Evolutionary conservation across 1,284 basidiomycete species (phyloP), one percentile per base, ranked within the genome.

Genomic region (Rhizoctonia solani): DNA sequence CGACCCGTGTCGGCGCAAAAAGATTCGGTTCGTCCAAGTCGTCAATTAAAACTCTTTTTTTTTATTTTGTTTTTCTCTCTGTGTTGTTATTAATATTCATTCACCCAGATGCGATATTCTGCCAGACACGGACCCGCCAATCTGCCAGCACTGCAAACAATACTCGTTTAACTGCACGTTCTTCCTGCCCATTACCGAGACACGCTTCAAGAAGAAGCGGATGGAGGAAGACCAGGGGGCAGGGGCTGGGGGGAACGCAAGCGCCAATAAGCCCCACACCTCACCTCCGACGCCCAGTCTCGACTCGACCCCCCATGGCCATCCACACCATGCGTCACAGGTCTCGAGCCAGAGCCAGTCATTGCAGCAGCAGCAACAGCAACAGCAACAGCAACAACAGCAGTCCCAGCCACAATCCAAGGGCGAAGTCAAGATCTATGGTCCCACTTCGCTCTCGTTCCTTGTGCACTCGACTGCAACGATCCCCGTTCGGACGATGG

Each of bases 111-210:
- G 91, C 77, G 91, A 94, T 74, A 81, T 92, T 70, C 80, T 93
- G 42, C 41, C 81, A 3, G 90, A 92, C 72, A 76, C 82, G 27
- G 90, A 93, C 5, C 89, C 91, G 0, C 86, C 88, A 13, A 73
- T 87, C 58, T 94, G 92, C 74, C 88, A 90, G 72, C 92, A 94
- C 75, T 93, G 92, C 81, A 89, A 91, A 73, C 90, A 94, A 76
- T 93, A 93, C 74, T 85, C 86, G 44, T 91, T 94, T 72, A 93
- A 95, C 72, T 98, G 94, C 77, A 96, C 94, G 13, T 98, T 95
- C 79, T 97, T 97, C 82, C 84, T 98, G 21, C 96, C 96, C 55
- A 98, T 99, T 74, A 94, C 95, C 19, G 96, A 98, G 77, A 99
- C 95, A 0, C 87, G 95, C 13, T 98, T 98, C 84, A 98, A 98